These are phyloP conservation scores for Pythium plurisporium DNA, from an alignment of 352 stramenopile genomes.

Conservation along the genomic window DNA sequence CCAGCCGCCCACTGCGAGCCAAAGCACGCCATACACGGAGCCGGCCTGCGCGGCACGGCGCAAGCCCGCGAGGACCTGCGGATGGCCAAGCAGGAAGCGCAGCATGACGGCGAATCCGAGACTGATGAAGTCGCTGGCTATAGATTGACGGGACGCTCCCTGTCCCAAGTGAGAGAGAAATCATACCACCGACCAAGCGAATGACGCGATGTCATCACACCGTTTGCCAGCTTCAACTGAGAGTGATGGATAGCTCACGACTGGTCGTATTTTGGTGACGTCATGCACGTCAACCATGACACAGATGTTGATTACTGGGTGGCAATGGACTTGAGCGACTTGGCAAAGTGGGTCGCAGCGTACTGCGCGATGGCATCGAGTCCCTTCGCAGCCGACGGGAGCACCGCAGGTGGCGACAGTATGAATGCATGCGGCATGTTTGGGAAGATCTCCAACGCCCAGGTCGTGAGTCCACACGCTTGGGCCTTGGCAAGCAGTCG, in stretches of 20 bases:
- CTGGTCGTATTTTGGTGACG: too few species aligned
- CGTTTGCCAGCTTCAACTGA: not conserved
- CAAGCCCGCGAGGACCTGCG: not conserved
- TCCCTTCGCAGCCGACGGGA: conserved; percentile 1
- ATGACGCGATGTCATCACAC: not conserved
- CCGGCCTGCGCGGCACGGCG: conserved; percentile 6
- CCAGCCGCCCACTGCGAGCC: conserved; percentile 13
- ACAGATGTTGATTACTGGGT: too few species aligned
- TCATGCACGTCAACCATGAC: too few species aligned
- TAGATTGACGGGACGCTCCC: too few species aligned
- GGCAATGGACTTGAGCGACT: not conserved
- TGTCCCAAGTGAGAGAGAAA: too few species aligned
- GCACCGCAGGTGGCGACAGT: not conserved
- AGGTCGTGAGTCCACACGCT: not conserved
- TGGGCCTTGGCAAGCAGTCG: conserved; percentile 1
- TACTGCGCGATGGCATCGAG: conserved; percentile 1
- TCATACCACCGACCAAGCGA: not conserved
- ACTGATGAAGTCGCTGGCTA: not conserved
- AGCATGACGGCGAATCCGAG: not conserved
- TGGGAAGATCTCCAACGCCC: conserved; percentile 12
- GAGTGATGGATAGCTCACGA: too few species aligned
- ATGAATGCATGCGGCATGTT: conserved; percentile 20
- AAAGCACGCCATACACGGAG: conserved; percentile 14
- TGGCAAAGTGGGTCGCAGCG: not conserved
- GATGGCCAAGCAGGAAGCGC: conserved; percentile 1